Base-by-base conservation (phyloP, 2,329 filamentous ascomycete species). In the Colletotrichum sp. region DNA sequence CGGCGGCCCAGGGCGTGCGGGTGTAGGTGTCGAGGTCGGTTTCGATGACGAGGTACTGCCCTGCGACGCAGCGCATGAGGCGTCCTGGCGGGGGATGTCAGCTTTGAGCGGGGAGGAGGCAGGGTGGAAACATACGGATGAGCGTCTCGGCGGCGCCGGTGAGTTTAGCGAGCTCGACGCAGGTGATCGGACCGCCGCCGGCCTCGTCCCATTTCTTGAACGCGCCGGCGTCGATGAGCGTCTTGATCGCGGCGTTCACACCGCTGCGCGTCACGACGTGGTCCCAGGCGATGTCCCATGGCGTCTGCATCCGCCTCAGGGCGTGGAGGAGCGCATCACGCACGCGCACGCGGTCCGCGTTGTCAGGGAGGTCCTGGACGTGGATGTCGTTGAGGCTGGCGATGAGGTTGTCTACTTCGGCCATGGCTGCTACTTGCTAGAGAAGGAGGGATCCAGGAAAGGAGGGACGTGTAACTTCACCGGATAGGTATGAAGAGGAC, bases 241-340 rank as follows among this genome's bases (percentile, higher is more conserved):
- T 84, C 71, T 84, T 85, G 74, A 82, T 78, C n/a, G 81, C 81
- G 5, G 81, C 82, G 57, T 82, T 81, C n/a, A 82, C 85, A 0
- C 80, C 79, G 3, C 76, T 75, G 36, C 81, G 83, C 8, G 82
- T 81, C 82, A 84, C 84, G 34, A 80, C 81, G 30, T 86, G 84
- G 22, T 85, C 82, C 82, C 84, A 85, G 4, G 82, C 82, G 11
- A 83, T 82, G 66, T 86, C 84, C 83, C 84, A 86, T 0, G 84
- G 85, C 28, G 81, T 82, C 72, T 85, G 83, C 2, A 84, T 80
- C 59, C 76, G 81, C n/a, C 81, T 72, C 0, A 84, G 77, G 2
- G 82, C 78, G n/a, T 80, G 70, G 36, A 81, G 78, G 13, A 85
- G 79, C 1, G 82, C 83, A 75, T 85, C 81, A 11, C 82, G 78